Evolutionary conservation across 768 basidiomycete genomes (phyloP), one percentile per base, ranked within the genome.

Genomic region (Plicaturopsis crispa): DNA sequence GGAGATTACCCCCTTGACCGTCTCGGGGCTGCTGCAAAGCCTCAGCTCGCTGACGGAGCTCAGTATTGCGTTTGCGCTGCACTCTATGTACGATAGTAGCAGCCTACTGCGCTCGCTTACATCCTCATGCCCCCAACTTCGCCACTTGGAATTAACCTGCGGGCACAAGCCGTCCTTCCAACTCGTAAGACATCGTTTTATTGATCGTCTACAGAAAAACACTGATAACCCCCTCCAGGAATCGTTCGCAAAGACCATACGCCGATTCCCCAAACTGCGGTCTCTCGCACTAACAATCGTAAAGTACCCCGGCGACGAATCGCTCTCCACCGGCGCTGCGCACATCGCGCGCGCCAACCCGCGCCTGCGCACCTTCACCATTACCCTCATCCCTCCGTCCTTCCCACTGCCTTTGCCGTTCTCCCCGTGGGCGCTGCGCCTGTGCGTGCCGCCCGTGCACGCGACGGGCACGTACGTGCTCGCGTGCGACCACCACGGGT

Each of bases 91-190:
- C 49, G 84, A 87, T 47, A 79, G 80, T 49, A 78, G 75, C 19
- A 77, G 77, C 47, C 61, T 85, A 41, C 64, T 87, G 23, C 73
- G 80, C 32, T 77, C 79, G 3, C 69, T 87, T 40, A 73, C 76
- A 37, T 60, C 73, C 10, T 70, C 79, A 1, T 85, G 83, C 49
- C 83, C 84, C 8, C 68, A 70, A 37, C 63, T 87, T 24, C 65
- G 61, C 23, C 72, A 78, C 50, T 64, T 87, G 6, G 75, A 82
- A 44, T 57, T 87, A 30, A 75, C 76, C 12, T 84, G 80, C 51
- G 67, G 70, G 10, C 75, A 75, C 47, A 79, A 75, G 47, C 78
- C 84, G 8, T 83, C 82, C 1, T 80, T 87, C 55, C 80, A 79
- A 41, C 65, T 87, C 26, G 83, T 84, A 53, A 44, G 73, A 57